Evolutionary conservation across 176 grass and related monocot species (phyloP), one percentile per base, ranked within the genome.

Genomic region (Aegilops tauschii): DNA sequence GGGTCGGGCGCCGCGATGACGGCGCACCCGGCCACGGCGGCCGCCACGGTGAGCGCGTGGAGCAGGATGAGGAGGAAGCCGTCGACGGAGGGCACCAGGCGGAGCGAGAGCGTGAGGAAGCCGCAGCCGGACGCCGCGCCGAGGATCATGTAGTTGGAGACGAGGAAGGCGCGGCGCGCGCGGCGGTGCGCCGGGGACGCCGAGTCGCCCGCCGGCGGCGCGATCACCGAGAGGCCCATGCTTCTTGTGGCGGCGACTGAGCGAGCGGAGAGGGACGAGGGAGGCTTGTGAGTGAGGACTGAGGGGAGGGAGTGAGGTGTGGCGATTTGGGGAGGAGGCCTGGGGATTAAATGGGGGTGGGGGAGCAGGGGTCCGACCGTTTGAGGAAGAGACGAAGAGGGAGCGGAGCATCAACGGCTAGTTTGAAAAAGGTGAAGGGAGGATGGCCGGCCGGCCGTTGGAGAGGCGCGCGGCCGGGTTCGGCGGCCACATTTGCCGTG

Each of bases 91-190:
- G 97, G 97, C 16, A 97, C 81, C 13, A 99, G 97, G 83, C 94
- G 94, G 63, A 99, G 97, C 3, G 97, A 99, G 62, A 99, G 92
- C 72, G 97, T 99, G 76, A 97, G 97, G 87, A 99, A 99, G 82
- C 87, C 89, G 88, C 97, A 99, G 10, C 94, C 93, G 50, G 97
- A 97, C 30, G 97, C 97, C 3, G 92, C 92, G 2, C 92, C 97
- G 39, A 99, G 92, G 83, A 99, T 89, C 77, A 93, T 83, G 92
- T 99, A 99, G 94, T 99, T 99, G 34, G 88, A 91, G 78, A 99
- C 72, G 9, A 99, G 92, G 85, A 99, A 99, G 25, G 80, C 87
- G 31, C 92, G 88, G 73, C 93, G 94, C 12, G 94, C 89, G 8
- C 90, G 69, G 30, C 91, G 93, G 90, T 95, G 93, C 12, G 89